phyloP scores from a whole-genome alignment of 495 filamentous ascomycete species.

The Bombardia bombarda region DNA sequence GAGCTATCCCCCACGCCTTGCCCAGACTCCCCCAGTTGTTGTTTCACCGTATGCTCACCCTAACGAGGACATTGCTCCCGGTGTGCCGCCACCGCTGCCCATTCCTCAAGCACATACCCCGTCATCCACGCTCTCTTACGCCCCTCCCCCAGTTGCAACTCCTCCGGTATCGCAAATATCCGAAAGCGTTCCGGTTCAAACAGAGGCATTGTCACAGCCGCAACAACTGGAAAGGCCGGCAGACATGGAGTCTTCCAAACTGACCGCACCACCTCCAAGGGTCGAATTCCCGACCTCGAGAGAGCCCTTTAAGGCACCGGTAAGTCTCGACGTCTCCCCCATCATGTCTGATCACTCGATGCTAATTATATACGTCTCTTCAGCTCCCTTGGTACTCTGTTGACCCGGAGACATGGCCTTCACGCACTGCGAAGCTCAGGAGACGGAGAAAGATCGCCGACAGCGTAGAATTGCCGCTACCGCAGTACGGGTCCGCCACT shows the following conservation, averaged over 20 bases:
- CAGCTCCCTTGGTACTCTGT: constrained; percentile 84
- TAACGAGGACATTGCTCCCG: no score
- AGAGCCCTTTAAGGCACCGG: constrained; percentile 53
- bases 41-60: constrained; percentile 27
- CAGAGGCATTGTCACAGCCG: constrained; percentile 4
- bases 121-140: constrained; percentile 32
- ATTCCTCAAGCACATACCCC: constrained; percentile 35
- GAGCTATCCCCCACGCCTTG: no score
- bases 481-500: no score
- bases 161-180: constrained; percentile 20
- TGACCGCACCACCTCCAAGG: neutral
- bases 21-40: constrained; percentile 35
- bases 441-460: constrained; percentile 28
- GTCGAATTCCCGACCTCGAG: constrained; percentile 2
- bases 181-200: constrained; percentile 2
- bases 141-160: constrained; percentile 28
- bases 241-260: neutral
- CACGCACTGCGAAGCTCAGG: constrained; percentile 27
- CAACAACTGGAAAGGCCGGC: constrained; percentile 3
- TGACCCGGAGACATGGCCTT: constrained; percentile 57
- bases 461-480: constrained; percentile 26
- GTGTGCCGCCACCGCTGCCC: constrained; percentile 26
- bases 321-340: constrained; percentile 33
- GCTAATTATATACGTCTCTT: constrained; percentile 9
- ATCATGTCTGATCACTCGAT: neutral